Evolutionary conservation across 176 grass and related monocot species (phyloP).

Genomic region (Oryza australiensis): DNA sequence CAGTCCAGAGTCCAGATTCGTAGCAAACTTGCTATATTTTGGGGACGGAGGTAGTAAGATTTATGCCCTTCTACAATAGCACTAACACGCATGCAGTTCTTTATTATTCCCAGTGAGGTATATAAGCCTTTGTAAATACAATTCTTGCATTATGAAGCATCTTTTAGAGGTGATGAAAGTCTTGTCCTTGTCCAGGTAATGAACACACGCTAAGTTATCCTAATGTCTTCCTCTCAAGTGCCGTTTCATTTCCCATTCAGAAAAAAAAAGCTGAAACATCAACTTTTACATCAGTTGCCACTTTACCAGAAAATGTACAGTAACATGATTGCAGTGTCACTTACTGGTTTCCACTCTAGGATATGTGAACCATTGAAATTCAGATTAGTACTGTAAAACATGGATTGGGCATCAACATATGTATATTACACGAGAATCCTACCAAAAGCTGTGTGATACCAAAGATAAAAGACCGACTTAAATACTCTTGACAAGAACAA

Average conservation of each 20-base stretch:
- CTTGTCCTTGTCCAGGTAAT: not conserved
- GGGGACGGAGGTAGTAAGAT: too few relatives aligned
- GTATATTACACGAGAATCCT: not conserved
- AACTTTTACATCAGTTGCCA: not conserved
- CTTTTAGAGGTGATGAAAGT: not conserved
- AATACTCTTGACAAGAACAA: not conserved
- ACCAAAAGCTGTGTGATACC: not conserved
- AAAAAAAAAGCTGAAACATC: not conserved
- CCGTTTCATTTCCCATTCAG: not conserved
- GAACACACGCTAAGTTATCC: not conserved
- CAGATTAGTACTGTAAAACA: not conserved
- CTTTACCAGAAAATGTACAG: too few relatives aligned
- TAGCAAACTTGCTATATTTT: too few relatives aligned
- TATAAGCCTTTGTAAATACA: slow-evolving; percentile 23
- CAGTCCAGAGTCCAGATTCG: too few relatives aligned
- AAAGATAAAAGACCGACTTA: not conserved
- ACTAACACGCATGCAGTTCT: slow-evolving; percentile 6
- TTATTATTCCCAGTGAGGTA: slow-evolving; percentile 10
- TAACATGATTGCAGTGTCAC: not conserved
- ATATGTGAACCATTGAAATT: not conserved
- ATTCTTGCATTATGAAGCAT: slow-evolving; percentile 1
- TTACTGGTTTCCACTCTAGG: not conserved
- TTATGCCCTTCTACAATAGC: slow-evolving; percentile 15
- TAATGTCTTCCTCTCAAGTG: not conserved
- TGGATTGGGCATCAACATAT: not conserved